Evolutionary conservation across 2,329 filamentous ascomycete genomes (phyloP), one percentile per base, ranked within the genome.

Genomic region (Beauveria scarabaeidicola): DNA sequence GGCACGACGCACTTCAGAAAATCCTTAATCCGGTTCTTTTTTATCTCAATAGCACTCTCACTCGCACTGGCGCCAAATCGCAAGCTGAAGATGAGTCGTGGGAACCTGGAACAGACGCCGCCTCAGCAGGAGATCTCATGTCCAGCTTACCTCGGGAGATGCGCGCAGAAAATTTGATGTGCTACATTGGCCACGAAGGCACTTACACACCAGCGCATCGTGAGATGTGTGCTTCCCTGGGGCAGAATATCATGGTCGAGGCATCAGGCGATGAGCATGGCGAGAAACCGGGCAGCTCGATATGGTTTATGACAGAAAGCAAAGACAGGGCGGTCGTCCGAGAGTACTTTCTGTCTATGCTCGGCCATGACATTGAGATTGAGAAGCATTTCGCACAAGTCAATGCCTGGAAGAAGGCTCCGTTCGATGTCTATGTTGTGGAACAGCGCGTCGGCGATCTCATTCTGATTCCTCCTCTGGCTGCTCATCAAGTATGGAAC

Each of bases 261-360:
- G 86, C 91, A 2, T 97, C 93, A 1, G 77, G 84, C 3, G 77
- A 82, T 19, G 83, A 87, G 58, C 79, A 88, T 54, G 90, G 88
- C 5, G 90, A 94, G 69, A 89, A 86, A 63, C 83, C 88, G 1
- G 94, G 94, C 1, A 96, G 90, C 58, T 97, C 94, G 0, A 84
- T 99, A 41, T 99, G 94, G 94, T 96, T 97, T 70, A 97, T 99
- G 94, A 97, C 94, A 0, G 91, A 97, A 71, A 91, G 87, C 40
- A 95, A 94, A 67, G 94, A 99, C 68, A 86, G 94, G 1, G 87
- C 92, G 62, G 81, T 93, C 4, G 91, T 97, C 2, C 87, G 91
- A 0, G 93, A 97, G 68, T 97, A 96, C 71, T 99, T 95, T 77
- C 77, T 95, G 52, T 96, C 91, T 1, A 89, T 91, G 72, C 80